Evolutionary conservation across 1,284 basidiomycete genomes (phyloP).

Genomic region (Tranzscheliella williamsii): DNA sequence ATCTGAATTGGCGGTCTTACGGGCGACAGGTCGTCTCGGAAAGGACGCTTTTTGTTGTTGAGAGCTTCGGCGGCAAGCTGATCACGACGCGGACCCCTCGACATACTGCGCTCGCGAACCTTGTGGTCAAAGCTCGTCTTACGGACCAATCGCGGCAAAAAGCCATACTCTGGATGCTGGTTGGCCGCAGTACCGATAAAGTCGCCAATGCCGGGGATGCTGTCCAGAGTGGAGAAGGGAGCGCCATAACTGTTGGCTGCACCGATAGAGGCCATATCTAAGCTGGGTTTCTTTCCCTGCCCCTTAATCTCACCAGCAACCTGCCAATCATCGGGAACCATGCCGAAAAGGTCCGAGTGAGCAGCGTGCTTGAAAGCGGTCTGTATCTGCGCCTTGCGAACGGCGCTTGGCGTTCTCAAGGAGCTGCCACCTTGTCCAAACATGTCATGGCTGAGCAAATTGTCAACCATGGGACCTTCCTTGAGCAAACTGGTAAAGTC

Average conservation of each 20-base stretch:
- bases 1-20: slow-evolving; percentile 43
- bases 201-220: slow-evolving; percentile 58
- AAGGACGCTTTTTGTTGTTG: slow-evolving; percentile 53
- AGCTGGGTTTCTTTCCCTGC: slow-evolving; percentile 28
- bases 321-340: slow-evolving; percentile 28
- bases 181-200: slow-evolving; percentile 55
- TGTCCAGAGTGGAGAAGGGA: slow-evolving; percentile 51
- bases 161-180: slow-evolving; percentile 59
- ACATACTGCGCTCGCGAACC: slow-evolving; percentile 54
- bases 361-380: slow-evolving; percentile 50
- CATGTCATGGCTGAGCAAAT: neutral
- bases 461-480: neutral
- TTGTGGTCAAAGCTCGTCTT: slow-evolving; percentile 61
- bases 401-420: slow-evolving; percentile 19
- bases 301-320: slow-evolving; percentile 11
- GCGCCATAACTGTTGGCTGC: slow-evolving; percentile 46
- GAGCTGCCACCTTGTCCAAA: slow-evolving; percentile 3
- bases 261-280: slow-evolving; percentile 52
- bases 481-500: slow-evolving; percentile 26
- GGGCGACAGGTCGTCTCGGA: slow-evolving; percentile 51
- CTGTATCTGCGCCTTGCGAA: slow-evolving; percentile 42
- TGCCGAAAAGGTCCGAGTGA: slow-evolving; percentile 50
- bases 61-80: slow-evolving; percentile 23
- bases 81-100: slow-evolving; percentile 42
- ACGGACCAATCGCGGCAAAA: slow-evolving; percentile 56